Percentiles rank a stretch among this genome's conserved stretches.
Evolutionary conservation across 768 basidiomycete genomes (phyloP).

Genomic region (Holtermanniella nyarrowii): DNA sequence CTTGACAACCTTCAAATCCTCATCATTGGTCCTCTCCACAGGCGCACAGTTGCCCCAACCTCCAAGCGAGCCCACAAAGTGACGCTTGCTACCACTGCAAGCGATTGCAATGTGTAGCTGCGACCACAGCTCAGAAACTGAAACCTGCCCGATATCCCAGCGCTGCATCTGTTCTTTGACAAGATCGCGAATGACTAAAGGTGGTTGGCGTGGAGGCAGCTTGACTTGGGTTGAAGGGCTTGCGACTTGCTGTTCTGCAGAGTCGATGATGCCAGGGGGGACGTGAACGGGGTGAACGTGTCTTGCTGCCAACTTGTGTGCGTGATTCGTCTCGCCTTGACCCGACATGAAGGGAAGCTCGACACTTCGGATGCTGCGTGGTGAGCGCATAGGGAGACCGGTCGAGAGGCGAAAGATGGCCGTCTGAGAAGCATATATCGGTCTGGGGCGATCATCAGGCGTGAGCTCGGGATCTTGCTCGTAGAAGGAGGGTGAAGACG

Average conservation of each 20-base stretch:
- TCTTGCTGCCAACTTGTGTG: slow-evolving; percentile 25
- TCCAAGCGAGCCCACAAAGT: slow-evolving; percentile 26
- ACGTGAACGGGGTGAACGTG: slow-evolving; percentile 13
- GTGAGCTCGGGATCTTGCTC: slow-evolving; percentile 8
- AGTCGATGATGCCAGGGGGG: slow-evolving; percentile 1
- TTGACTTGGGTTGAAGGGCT: slow-evolving; percentile 3
- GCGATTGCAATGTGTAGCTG: slow-evolving; percentile 15
- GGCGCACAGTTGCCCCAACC: slow-evolving; percentile 33
- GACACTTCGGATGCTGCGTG: slow-evolving; percentile 33
- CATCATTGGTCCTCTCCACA: not conserved
- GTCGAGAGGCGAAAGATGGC: slow-evolving; percentile 36
- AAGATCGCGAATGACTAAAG: slow-evolving; percentile 12
- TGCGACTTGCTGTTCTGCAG: slow-evolving; percentile 4
- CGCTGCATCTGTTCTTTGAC: slow-evolving; percentile 16
- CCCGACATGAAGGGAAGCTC: slow-evolving; percentile 37
- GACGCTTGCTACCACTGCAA: slow-evolving; percentile 31
- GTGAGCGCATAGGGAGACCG: slow-evolving; percentile 28
- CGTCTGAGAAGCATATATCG: slow-evolving; percentile 38
- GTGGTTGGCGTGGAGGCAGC: slow-evolving; percentile 1
- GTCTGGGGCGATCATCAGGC: slow-evolving; percentile 19
- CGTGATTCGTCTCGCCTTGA: slow-evolving; percentile 23
- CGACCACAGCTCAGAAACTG: slow-evolving; percentile 32
- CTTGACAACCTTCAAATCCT: slow-evolving; percentile 17
- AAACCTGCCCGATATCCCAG: slow-evolving; percentile 29
- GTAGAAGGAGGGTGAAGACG: slow-evolving; percentile 34